Evolutionary conservation across 768 basidiomycete species (phyloP).

Genomic region (Termitomyces sp.): DNA sequence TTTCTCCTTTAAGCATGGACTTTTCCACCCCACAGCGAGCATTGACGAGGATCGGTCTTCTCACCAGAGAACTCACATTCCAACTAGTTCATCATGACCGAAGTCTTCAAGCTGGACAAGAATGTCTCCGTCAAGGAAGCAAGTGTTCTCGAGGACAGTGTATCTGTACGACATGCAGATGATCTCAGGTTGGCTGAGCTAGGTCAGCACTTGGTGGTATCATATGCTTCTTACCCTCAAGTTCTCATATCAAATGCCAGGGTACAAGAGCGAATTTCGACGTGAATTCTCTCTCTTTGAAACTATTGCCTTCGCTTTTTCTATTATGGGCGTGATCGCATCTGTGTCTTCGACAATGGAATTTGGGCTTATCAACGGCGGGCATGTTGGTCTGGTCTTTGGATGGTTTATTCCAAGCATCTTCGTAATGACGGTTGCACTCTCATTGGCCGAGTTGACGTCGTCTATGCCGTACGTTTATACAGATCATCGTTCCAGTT

Average conservation of each 20-base stretch:
- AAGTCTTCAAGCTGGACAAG: not conserved
- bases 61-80: not conserved
- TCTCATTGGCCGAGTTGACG: constrained; percentile 70
- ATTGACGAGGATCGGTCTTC: not conserved
- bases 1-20: not conserved
- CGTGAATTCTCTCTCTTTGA: constrained; percentile 2
- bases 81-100: not conserved
- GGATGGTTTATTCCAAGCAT: constrained; percentile 72
- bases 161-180: not conserved
- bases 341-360: constrained; percentile 65
- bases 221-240: not conserved
- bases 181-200: not conserved
- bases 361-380: constrained; percentile 64
- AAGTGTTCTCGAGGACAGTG: not conserved
- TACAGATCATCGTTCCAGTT: not conserved
- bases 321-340: constrained; percentile 70
- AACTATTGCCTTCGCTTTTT: constrained; percentile 52
- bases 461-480: constrained; percentile 71
- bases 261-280: constrained; percentile 1
- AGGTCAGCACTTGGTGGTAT: not conserved
- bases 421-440: constrained; percentile 65
- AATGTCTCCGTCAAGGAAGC: not conserved
- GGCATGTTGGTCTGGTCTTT: constrained; percentile 75
- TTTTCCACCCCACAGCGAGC: not conserved
- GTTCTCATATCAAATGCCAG: not conserved